phyloP scores from a whole-genome alignment of 2,329 filamentous ascomycete genomes.

The Parastagonospora avenae region DNA sequence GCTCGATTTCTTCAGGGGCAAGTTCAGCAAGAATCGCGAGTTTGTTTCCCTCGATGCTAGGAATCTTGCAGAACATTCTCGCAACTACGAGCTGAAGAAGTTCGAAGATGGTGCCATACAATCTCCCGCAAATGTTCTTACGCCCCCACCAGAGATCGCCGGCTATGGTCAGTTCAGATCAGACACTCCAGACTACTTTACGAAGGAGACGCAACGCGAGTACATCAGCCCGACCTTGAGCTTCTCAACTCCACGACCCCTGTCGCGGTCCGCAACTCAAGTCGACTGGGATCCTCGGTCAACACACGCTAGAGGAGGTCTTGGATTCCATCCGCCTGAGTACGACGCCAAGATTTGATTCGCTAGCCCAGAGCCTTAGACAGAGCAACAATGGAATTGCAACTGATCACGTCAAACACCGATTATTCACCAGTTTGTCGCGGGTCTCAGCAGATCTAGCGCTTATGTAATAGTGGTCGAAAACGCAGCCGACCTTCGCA shows the following conservation, averaged over 20 bases:
- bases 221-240: slow-evolving; percentile 48
- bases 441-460: no score
- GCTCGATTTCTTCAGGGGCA: slow-evolving; percentile 65
- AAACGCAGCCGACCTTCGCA: no score
- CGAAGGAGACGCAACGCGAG: slow-evolving; percentile 43
- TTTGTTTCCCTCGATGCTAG: slow-evolving; percentile 88
- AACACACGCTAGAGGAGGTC: slow-evolving; percentile 47
- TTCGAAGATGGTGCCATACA: slow-evolving; percentile 29
- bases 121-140: slow-evolving; percentile 30
- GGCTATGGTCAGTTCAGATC: slow-evolving; percentile 31
- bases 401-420: background rate
- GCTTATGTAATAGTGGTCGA: no score
- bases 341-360: slow-evolving; percentile 39
- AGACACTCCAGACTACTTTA: slow-evolving; percentile 43
- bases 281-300: slow-evolving; percentile 46
- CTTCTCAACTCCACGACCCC: slow-evolving; percentile 50
- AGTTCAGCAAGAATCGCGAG: slow-evolving; percentile 67
- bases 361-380: slow-evolving; percentile 5
- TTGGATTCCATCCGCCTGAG: slow-evolving; percentile 46
- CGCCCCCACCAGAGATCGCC: slow-evolving; percentile 17
- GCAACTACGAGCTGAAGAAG: slow-evolving; percentile 44
- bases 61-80: slow-evolving; percentile 37
- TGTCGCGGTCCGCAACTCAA: slow-evolving; percentile 31
- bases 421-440: no score
- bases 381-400: slow-evolving; percentile 3